These are phyloP conservation scores for Dimocarpus longan DNA, from an alignment of 345 rosid species.

Conservation along the genomic window DNA sequence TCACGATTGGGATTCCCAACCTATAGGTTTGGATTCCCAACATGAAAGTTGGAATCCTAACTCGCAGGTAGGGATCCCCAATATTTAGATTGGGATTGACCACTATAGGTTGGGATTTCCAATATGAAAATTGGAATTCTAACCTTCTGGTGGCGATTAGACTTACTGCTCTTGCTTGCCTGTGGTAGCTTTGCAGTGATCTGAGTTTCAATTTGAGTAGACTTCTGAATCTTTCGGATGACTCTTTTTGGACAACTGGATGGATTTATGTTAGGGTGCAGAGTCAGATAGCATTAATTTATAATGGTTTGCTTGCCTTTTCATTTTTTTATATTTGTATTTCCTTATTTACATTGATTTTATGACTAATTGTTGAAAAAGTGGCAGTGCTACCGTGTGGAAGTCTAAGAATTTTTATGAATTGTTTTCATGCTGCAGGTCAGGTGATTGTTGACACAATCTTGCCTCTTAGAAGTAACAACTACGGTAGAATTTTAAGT, in stretches of 20 bases:
- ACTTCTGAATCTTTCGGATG: conserved; percentile 75
- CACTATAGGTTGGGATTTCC: too few species aligned
- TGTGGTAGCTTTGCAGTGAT: conserved; percentile 66
- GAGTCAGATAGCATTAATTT: conserved; percentile 79
- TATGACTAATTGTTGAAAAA: conserved; percentile 6
- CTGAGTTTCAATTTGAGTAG: conserved; percentile 76
- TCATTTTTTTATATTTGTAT: conserved; percentile 11
- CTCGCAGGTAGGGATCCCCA: too few species aligned
- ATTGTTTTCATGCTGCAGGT: conserved; percentile 54
- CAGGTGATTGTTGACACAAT: conserved; percentile 74
- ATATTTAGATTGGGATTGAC: too few species aligned
- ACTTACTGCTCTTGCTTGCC: conserved; percentile 28
- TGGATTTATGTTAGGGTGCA: conserved; percentile 80
- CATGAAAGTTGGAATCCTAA: too few species aligned
- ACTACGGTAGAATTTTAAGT: conserved; percentile 59
- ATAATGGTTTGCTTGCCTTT: conserved; percentile 59
- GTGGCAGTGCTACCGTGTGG: not conserved
- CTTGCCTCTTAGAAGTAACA: conserved; percentile 60
- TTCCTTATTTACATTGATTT: not conserved
- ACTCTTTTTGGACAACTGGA: conserved; percentile 84
- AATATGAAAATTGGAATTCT: too few species aligned
- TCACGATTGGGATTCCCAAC: too few species aligned
- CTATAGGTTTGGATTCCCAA: too few species aligned
- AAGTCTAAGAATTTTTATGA: conserved; percentile 23
- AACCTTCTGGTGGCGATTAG: too few species aligned